phyloP scores from a whole-genome alignment of 352 stramenopile genomes.

The Pythium dissimile region DNA sequence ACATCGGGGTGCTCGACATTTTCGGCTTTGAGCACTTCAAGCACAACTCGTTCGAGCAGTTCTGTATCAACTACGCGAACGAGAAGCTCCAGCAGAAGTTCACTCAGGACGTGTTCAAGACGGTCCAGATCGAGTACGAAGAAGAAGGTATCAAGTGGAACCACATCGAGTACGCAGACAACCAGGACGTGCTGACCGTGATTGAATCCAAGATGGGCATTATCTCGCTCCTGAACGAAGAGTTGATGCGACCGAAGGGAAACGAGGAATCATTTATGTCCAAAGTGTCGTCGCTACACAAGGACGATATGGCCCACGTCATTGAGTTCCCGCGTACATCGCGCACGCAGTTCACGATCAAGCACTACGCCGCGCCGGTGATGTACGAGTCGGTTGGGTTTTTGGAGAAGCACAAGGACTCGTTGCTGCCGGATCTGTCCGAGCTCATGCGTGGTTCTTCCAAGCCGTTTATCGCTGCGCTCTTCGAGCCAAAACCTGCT shows the following conservation, averaged over 20 bases:
- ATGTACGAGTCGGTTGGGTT: conserved; percentile 93
- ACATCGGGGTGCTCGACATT: conserved; percentile 97
- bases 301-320: conserved; percentile 79
- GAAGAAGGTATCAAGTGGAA: conserved; percentile 92
- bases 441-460: conserved; percentile 78
- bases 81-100: conserved; percentile 88
- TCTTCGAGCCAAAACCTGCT: conserved; percentile 68
- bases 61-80: conserved; percentile 84
- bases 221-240: conserved; percentile 89
- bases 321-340: conserved; percentile 84
- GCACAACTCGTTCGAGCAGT: conserved; percentile 89
- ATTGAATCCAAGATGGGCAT: conserved; percentile 88
- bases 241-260: conserved; percentile 86
- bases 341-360: conserved; percentile 91
- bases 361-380: conserved; percentile 94
- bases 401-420: conserved; percentile 96
- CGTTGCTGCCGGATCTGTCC: conserved; percentile 92
- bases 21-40: conserved; percentile 99
- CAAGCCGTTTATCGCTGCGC: conserved; percentile 64
- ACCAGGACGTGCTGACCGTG: conserved; percentile 84
- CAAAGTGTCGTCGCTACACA: conserved; percentile 79
- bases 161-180: conserved; percentile 90
- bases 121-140: conserved; percentile 94
- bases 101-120: conserved; percentile 95
- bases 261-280: conserved; percentile 85